Conservation (phyloP, 164 flowering plant species). For the Cinnamomum micranthum region DNA sequence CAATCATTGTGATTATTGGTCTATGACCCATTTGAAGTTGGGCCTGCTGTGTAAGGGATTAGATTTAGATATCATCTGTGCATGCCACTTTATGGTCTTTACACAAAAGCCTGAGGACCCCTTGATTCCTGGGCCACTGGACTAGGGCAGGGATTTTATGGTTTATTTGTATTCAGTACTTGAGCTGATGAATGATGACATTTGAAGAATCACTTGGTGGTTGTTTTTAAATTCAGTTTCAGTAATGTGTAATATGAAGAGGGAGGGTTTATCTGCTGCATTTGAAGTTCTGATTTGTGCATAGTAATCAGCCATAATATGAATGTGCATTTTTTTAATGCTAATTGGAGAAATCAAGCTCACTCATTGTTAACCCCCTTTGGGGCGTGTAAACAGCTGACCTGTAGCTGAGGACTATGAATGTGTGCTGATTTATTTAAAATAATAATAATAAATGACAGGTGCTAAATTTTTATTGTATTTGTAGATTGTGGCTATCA, state of each 20-base stretch:
- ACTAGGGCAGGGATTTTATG: background rate
- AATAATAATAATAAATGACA: too few species aligned
- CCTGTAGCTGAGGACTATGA: too few species aligned
- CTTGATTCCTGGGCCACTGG: background rate
- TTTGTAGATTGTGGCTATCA: conserved; percentile 74
- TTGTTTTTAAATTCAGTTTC: background rate
- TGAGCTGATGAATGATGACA: background rate
- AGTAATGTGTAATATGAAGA: background rate
- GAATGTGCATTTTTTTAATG: too few species aligned
- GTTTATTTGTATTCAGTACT: background rate
- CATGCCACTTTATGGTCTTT: too few species aligned
- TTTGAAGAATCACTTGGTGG: background rate
- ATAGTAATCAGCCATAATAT: background rate
- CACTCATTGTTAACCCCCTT: too few species aligned
- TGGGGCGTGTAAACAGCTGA: too few species aligned
- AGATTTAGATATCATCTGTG: too few species aligned
- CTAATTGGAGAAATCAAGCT: too few species aligned
- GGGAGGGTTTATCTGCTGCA: background rate
- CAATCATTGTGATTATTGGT: background rate
- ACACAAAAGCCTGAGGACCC: background rate
- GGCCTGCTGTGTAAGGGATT: background rate
- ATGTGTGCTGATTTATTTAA: too few species aligned
- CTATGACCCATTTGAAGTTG: background rate
- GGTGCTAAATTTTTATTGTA: conserved; percentile 2
- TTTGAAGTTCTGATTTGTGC: background rate